Percentiles rank a stretch among this genome's conserved stretches.
Evolutionary conservation across 1,284 basidiomycete genomes (phyloP).

Genomic region (Sanghuangporus sanghuang): DNA sequence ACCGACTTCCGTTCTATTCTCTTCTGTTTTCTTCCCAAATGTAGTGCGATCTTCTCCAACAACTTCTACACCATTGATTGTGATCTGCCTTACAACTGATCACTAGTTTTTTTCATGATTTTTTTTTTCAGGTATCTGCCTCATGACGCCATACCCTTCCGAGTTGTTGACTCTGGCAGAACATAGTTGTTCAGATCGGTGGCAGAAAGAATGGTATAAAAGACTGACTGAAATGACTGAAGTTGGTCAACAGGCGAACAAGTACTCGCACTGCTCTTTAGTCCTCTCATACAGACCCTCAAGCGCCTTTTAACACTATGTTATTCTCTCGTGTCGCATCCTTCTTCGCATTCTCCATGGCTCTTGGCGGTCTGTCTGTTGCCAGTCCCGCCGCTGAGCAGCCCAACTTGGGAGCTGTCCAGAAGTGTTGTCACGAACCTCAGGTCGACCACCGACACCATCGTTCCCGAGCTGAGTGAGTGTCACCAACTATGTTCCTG

Average conservation of each 20-base stretch:
- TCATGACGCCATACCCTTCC: neutral
- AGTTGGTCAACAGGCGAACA: neutral
- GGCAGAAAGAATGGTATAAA: neutral
- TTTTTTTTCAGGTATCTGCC: neutral
- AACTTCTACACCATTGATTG: neutral
- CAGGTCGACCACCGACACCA: conserved; percentile 2
- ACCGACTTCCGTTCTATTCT: neutral
- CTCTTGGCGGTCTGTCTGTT: neutral
- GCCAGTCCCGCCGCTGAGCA: neutral
- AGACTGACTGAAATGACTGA: neutral
- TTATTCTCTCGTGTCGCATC: conserved; percentile 10
- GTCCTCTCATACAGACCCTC: neutral
- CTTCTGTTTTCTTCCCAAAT: neutral
- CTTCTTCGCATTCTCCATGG: conserved; percentile 1
- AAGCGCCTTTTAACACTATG: neutral
- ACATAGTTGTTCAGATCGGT: neutral
- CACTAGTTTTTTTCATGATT: neutral
- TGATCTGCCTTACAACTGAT: neutral
- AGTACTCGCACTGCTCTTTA: neutral
- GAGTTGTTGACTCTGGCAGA: too few relatives aligned
- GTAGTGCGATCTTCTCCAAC: neutral
- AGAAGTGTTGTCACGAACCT: conserved; percentile 5
- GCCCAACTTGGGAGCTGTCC: neutral
- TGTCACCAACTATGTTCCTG: neutral
- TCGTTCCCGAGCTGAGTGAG: conserved; percentile 12